Evolutionary conservation across 148 eudicot genomes (phyloP).

Genomic region (Silene conica): DNA sequence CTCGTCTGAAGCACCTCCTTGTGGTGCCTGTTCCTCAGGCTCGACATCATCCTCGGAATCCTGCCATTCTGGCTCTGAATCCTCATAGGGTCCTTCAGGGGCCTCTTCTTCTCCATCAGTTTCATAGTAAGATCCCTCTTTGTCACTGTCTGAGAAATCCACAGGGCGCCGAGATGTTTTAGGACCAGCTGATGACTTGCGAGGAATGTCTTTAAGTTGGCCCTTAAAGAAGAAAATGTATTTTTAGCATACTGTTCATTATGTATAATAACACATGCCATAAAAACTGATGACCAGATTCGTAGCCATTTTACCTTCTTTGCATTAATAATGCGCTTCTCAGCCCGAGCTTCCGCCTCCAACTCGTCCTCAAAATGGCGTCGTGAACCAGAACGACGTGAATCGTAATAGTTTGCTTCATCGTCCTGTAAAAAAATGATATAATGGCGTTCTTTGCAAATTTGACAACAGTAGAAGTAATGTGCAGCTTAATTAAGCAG

Average conservation of each 20-base stretch:
- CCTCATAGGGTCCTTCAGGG: slow-evolving; percentile 58
- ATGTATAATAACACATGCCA: background rate
- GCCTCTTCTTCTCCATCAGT: slow-evolving; percentile 85
- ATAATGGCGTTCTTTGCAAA: background rate
- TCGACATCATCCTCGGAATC: slow-evolving; percentile 62
- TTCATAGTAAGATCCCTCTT: slow-evolving; percentile 75
- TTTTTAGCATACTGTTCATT: background rate
- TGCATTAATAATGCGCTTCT: slow-evolving; percentile 82
- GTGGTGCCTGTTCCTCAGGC: slow-evolving; percentile 50
- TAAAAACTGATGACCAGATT: background rate
- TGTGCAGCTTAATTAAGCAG: background rate
- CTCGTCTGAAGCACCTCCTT: slow-evolving; percentile 69
- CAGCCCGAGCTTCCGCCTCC: slow-evolving; percentile 92
- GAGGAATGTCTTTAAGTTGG: slow-evolving; percentile 56
- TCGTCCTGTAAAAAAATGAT: slow-evolving; percentile 54
- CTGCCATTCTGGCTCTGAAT: slow-evolving; percentile 61
- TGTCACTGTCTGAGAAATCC: slow-evolving; percentile 78
- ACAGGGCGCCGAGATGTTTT: slow-evolving; percentile 73
- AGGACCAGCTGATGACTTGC: slow-evolving; percentile 48
- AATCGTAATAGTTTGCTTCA: slow-evolving; percentile 62
- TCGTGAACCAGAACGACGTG: slow-evolving; percentile 60
- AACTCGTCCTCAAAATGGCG: slow-evolving; percentile 74
- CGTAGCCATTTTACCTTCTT: slow-evolving; percentile 53
- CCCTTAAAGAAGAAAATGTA: slow-evolving; percentile 17
- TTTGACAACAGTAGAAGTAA: background rate